phyloP scores from a whole-genome alignment of 345 rosid species.

The Carallia pectinifolia region DNA sequence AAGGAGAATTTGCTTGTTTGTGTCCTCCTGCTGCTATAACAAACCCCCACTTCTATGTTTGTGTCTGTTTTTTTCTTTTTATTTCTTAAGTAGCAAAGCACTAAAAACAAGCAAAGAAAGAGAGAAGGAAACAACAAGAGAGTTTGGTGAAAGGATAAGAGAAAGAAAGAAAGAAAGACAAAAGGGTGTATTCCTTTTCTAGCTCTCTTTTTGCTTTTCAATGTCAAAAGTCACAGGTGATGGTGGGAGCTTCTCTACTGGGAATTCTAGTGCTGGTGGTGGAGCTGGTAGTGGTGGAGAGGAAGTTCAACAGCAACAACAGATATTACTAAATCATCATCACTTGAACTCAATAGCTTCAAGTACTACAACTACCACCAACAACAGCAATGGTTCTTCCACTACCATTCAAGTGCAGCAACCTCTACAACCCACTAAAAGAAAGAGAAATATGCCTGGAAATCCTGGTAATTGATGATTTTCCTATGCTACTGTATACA shows the following conservation, averaged over 20 bases:
- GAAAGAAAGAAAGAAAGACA: constrained; percentile 17
- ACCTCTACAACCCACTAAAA: constrained; percentile 24
- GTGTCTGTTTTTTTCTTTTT: background rate
- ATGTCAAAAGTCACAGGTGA: constrained; percentile 41
- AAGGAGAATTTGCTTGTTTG: constrained; percentile 37
- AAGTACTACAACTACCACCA: constrained; percentile 4
- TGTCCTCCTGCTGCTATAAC: constrained; percentile 30
- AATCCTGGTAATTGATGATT: constrained; percentile 31
- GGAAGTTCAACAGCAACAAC: constrained; percentile 11
- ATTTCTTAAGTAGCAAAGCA: background rate
- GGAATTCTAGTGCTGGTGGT: constrained; percentile 16
- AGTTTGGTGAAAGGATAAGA: constrained; percentile 11
- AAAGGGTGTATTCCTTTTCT: background rate
- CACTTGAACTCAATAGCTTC: constrained; percentile 31
- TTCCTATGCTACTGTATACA: too few relatives aligned
- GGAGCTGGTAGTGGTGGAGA: constrained; percentile 28
- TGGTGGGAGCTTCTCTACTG: constrained; percentile 36
- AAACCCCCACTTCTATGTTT: constrained; percentile 21
- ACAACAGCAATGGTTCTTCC: constrained; percentile 31
- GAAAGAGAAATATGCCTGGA: constrained; percentile 46
- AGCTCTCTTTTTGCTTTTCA: constrained; percentile 12
- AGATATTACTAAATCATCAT: background rate
- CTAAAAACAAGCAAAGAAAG: constrained; percentile 2
- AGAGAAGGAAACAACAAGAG: constrained; percentile 16
- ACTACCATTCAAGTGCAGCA: constrained; percentile 9